Percentiles rank a stretch among this genome's conserved stretches.
phyloP scores from a whole-genome alignment of 345 rosid species.

The Boechera retrofracta region DNA sequence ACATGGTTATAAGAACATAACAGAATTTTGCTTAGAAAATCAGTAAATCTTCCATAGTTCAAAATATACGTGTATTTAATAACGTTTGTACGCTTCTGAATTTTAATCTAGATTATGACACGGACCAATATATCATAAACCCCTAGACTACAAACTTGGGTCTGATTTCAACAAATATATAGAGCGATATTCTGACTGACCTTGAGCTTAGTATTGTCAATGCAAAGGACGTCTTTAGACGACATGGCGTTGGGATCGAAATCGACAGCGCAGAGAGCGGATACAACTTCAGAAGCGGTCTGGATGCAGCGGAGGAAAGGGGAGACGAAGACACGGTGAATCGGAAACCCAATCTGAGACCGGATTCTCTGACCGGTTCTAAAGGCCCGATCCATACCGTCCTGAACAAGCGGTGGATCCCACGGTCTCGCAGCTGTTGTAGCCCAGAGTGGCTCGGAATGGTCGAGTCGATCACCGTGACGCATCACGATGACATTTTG shows the following conservation, averaged over 20 bases:
- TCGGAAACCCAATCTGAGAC: conserved; percentile 49
- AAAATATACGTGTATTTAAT: background rate
- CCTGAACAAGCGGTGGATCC: conserved; percentile 71
- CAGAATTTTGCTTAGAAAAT: background rate
- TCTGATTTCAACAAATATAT: background rate
- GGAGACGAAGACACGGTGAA: conserved; percentile 82
- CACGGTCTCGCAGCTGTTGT: conserved; percentile 64
- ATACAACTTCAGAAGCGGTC: conserved; percentile 62
- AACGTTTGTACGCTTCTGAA: background rate
- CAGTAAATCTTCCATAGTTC: background rate
- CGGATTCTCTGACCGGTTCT: conserved; percentile 56
- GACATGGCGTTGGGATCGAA: conserved; percentile 39
- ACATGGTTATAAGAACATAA: background rate
- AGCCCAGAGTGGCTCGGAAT: conserved; percentile 56
- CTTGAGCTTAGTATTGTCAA: conserved; percentile 64
- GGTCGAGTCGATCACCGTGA: conserved; percentile 86
- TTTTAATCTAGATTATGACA: background rate
- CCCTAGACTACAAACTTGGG: conserved; percentile 1
- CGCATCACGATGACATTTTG: conserved; percentile 86
- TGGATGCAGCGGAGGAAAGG: conserved; percentile 88
- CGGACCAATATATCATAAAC: background rate
- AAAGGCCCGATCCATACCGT: conserved; percentile 60
- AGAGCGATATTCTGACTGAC: conserved; percentile 40
- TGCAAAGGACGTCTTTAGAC: conserved; percentile 33
- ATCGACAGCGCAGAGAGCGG: conserved; percentile 55